Evolutionary conservation across 2,329 filamentous ascomycete genomes (phyloP), one percentile per base, ranked within the genome.

Genomic region (Huntiella omanensis): DNA sequence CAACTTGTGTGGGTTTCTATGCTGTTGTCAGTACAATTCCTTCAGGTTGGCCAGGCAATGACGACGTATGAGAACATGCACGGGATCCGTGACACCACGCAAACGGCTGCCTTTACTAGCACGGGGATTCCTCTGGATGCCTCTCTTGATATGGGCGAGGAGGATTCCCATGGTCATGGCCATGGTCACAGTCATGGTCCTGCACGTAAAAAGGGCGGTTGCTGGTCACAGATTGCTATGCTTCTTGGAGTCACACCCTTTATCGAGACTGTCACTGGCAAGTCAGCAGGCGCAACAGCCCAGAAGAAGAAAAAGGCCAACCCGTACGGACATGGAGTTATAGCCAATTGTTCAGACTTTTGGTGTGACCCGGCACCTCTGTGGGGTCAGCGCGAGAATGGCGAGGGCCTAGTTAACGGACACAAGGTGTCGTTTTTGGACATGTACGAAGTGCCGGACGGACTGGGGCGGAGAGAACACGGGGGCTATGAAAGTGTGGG

Each of bases 41-140:
- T 95, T 43, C 91, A 98, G 59, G 80, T 98, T 44, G 82, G 86
- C 0, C 78, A 86, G 51, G 92, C 87, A 48, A 80, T 93, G 68
- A 98, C 91, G 1, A 98, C 91, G 0, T 96, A 83, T 62, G 91
- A 98, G 62, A 93, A 87, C 60, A 96, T 98, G 87, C 78, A 80
- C 52, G 81, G 84, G 43, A 71, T 86, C 51, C 71, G 77, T 49
- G 70, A 80, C 51, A 58, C 57, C 32, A 75, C 77, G 1, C 65
- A 87, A 32, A 77, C 77, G 5, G 77, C 79, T 1, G 82, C 83
- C 45, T 77, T 94, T 55, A 80, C 85, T 1, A 84, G 85, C 1
- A 82, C 84, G 10, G 79, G 77, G 19, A 77, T 80, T 1, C 78
- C 83, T 15, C 69, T 92, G 1, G 75, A 78, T 48, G n/a, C 79